A percentile compares a stretch with the other conserved stretches of the same genome.
Evolutionary conservation across 2,329 filamentous ascomycete species (phyloP).

Genomic region (Aspergillus sp.): DNA sequence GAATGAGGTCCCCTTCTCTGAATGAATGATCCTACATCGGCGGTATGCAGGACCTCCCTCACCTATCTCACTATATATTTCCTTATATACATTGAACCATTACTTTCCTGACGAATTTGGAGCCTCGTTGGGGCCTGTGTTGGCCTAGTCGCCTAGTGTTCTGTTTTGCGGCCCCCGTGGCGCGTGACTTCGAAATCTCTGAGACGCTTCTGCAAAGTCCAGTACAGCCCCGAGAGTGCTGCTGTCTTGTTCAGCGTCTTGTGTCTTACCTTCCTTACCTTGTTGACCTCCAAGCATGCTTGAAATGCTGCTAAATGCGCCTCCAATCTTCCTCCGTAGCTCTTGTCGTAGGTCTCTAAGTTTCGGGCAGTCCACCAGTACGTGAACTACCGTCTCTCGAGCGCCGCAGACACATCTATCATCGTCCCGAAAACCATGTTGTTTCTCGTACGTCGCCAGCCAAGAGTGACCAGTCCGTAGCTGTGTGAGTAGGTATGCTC

Average conservation of each 20-base stretch:
- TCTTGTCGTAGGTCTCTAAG: slow-evolving; percentile 11
- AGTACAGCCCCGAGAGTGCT: too few relatives aligned
- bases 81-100: slow-evolving; percentile 20
- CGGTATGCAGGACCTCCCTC: slow-evolving; percentile 20
- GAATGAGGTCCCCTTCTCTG: neutral
- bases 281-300: slow-evolving; percentile 21
- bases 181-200: too few relatives aligned
- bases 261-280: slow-evolving; percentile 13
- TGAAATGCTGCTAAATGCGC: slow-evolving; percentile 20
- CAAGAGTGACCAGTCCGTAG: slow-evolving; percentile 22
- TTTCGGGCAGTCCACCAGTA: slow-evolving; percentile 18
- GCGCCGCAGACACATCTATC: slow-evolving; percentile 18
- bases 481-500: slow-evolving; percentile 19
- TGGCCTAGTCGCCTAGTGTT: too few relatives aligned
- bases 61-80: slow-evolving; percentile 17
- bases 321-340: slow-evolving; percentile 13
- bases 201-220: too few relatives aligned
- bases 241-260: slow-evolving; percentile 9
- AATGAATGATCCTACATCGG: slow-evolving; percentile 3
- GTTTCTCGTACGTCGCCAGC: slow-evolving; percentile 17
- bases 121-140: slow-evolving; percentile 21
- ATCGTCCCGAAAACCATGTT: slow-evolving; percentile 7
- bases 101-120: slow-evolving; percentile 21
- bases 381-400: slow-evolving; percentile 18
- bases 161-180: too few relatives aligned